phyloP scores from a whole-genome alignment of 2,329 filamentous ascomycete genomes.

The Aspergillus udagawae region DNA sequence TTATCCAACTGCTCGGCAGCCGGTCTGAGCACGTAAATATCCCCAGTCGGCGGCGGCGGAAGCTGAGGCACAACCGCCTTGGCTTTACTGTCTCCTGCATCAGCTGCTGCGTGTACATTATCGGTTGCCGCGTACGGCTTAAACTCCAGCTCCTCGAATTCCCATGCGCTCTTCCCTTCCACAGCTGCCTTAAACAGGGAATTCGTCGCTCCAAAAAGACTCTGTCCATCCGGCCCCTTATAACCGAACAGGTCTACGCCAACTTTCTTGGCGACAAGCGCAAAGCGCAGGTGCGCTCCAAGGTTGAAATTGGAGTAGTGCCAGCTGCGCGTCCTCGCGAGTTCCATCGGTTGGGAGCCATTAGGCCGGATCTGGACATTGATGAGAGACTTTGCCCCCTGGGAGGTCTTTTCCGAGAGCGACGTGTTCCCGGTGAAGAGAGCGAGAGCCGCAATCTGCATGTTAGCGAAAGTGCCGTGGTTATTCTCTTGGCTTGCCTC shows the following conservation, averaged over 20 bases:
- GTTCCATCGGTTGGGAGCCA: not conserved
- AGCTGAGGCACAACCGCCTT: not conserved
- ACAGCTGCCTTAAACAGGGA: not conserved
- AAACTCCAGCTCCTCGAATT: not conserved
- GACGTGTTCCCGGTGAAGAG: not conserved
- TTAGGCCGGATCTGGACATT: not conserved
- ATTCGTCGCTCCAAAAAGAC: not conserved
- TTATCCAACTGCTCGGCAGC: not conserved
- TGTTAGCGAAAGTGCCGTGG: not conserved
- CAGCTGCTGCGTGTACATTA: not conserved
- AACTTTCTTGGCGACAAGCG: not conserved
- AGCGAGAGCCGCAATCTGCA: not conserved
- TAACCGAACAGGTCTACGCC: not conserved
- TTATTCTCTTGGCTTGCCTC: not conserved
- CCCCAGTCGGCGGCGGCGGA: not conserved
- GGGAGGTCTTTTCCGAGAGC: not conserved
- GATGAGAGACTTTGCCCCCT: not conserved
- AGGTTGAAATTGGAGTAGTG: slow-evolving; percentile 5
- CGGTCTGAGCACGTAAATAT: not conserved
- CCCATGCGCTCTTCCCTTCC: not conserved
- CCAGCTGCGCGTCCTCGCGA: slow-evolving; percentile 2
- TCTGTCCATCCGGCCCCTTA: not conserved
- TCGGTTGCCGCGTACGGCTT: not conserved
- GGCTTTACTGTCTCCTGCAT: not conserved
- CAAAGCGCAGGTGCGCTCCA: not conserved